Evolutionary conservation across 768 basidiomycete species (phyloP), one percentile per base, ranked within the genome.

Genomic region (Lyophyllum semitale): DNA sequence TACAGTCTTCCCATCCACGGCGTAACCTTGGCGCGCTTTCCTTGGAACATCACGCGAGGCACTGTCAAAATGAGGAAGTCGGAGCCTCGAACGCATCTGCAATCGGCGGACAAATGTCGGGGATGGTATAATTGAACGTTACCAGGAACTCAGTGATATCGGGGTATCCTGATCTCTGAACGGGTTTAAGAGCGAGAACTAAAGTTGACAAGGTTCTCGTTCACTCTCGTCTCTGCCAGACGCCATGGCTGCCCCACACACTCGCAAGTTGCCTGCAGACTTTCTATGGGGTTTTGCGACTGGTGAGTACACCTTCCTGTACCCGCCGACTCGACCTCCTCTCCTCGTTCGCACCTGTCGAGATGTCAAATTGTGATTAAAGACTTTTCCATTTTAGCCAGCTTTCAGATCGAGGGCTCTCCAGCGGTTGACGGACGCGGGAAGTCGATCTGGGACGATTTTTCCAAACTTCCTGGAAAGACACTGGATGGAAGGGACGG

Each of bases 321-420:
- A 15, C 2, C n/a, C n/a, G 11, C 17, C 37, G n/a, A 62, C 60
- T 40, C 29, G 25, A 11, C 41, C n/a, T 17, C n/a, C 53, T 44
- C 17, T 26, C 33, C 48, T n/a, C 40, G 37, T 30, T 30, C 56
- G 52, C 30, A 4, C 37, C 7, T 3, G n/a, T 38, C 15, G n/a
- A n/a, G 37, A 51, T 40, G 11, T 15, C 29, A 41, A 38, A 26
- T 47, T 37, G 40, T 33, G 18, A 27, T 46, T 51, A 51, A 53
- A 42, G 41, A 61, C 45, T 46, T 56, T 20, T 54, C 26, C 51
- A 55, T 47, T 53, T 44, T 46, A 81, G 90, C 88, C 22, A 73
- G 80, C 54, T 89, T 89, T 69, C 88, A 91, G 73, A 84, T 89
- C 51, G 89, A 91, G 68, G 89, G 88, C 30, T 85, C 87, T 0